Conservation (phyloP, 768 basidiomycete genomes). For the Strobilomyces echinocephalus region DNA sequence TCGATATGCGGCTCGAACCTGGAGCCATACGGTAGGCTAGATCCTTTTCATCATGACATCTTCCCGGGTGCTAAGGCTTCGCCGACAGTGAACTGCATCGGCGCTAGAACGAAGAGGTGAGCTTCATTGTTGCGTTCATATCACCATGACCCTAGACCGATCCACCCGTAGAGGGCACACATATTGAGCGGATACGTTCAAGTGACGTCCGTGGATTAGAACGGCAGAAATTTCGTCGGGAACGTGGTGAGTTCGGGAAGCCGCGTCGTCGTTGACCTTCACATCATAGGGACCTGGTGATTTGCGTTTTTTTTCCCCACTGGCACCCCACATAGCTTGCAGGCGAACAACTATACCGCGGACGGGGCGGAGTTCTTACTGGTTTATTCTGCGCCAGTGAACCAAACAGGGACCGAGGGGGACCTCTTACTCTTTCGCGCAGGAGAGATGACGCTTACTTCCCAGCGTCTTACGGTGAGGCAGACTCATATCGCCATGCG, state of each 20-base stretch:
- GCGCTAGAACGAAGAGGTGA: constrained; percentile 34
- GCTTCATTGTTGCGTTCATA: neutral
- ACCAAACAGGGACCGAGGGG: neutral
- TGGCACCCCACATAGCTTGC: constrained; percentile 49
- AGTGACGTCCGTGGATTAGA: constrained; percentile 42
- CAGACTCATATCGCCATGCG: neutral
- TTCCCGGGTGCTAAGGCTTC: neutral
- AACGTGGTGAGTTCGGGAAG: constrained; percentile 33
- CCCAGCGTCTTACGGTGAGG: constrained; percentile 11
- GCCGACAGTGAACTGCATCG: constrained; percentile 36
- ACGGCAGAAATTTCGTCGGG: constrained; percentile 44
- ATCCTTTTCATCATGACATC: no score
- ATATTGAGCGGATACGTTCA: constrained; percentile 42
- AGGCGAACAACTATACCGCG: constrained; percentile 40
- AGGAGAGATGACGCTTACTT: constrained; percentile 23
- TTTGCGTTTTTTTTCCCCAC: constrained; percentile 56
- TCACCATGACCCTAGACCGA: neutral
- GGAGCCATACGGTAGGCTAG: constrained; percentile 34
- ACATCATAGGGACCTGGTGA: constrained; percentile 35
- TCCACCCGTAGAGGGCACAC: constrained; percentile 40
- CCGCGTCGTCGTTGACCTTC: constrained; percentile 8
- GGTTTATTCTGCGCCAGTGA: constrained; percentile 1
- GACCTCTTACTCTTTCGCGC: neutral
- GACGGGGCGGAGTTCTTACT: constrained; percentile 52
- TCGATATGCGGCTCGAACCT: constrained; percentile 36